These are phyloP conservation scores for Quercus berberidifolia DNA, from an alignment of 306 rosid species.

Conservation along the genomic window DNA sequence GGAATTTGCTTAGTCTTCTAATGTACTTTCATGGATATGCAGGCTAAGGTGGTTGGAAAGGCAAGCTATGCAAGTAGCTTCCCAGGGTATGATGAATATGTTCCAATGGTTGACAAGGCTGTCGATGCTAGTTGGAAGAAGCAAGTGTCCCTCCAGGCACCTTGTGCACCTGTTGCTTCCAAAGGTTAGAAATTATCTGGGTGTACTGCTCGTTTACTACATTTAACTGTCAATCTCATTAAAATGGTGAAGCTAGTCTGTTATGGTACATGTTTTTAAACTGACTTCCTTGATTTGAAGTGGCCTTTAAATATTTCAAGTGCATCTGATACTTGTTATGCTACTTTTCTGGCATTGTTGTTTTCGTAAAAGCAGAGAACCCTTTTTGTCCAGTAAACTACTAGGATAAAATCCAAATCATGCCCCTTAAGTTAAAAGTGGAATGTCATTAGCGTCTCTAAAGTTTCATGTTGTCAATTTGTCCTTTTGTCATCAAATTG, in stretches of 20 bases:
- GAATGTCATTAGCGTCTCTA: no score
- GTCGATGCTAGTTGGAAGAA: constrained; percentile 87
- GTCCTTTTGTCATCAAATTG: no score
- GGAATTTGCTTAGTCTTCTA: constrained; percentile 3
- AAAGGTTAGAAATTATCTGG: constrained; percentile 47
- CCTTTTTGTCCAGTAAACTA: neutral
- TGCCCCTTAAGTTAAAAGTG: no score
- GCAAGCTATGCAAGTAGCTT: constrained; percentile 56
- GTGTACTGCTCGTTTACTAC: neutral
- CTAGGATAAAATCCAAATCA: no score
- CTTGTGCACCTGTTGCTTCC: constrained; percentile 41
- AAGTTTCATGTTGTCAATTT: no score
- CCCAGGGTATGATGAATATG: constrained; percentile 81
- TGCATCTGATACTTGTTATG: neutral
- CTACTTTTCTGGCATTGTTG: neutral
- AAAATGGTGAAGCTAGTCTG: neutral
- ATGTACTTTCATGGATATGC: constrained; percentile 11
- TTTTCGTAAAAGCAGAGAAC: neutral
- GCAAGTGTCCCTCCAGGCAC: constrained; percentile 50
- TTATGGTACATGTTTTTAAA: neutral
- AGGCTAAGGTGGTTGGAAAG: constrained; percentile 78
- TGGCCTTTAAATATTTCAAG: neutral
- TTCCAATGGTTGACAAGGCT: constrained; percentile 97
- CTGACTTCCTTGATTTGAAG: neutral
- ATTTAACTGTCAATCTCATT: neutral